A percentile compares a stretch with the other conserved stretches of the same genome.
These are phyloP conservation scores for Penicillium pancosmium DNA, from an alignment of 495 filamentous ascomycete species.

Conservation along the genomic window DNA sequence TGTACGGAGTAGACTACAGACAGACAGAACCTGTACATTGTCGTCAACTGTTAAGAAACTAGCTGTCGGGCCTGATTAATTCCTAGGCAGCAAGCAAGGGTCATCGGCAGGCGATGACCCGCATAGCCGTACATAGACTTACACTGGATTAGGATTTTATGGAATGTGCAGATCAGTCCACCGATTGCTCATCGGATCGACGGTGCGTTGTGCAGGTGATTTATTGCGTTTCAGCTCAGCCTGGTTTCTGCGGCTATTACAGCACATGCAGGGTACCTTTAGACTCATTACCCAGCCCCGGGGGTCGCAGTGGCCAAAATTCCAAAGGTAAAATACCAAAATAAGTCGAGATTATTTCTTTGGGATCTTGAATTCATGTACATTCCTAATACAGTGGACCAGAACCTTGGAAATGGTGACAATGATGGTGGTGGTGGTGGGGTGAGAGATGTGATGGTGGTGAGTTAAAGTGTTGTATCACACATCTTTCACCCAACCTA, in stretches of 20 bases:
- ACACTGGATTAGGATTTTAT: constrained; percentile 3
- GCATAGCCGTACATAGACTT: constrained; percentile 3
- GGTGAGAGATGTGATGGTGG: background rate
- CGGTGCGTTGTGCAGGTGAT: constrained; percentile 30
- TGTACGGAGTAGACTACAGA: background rate
- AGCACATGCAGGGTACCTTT: constrained; percentile 17
- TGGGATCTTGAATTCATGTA: background rate
- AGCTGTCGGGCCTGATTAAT: background rate
- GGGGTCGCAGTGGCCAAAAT: constrained; percentile 2
- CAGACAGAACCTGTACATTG: background rate
- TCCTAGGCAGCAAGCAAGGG: constrained; percentile 20
- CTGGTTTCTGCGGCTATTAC: constrained; percentile 21
- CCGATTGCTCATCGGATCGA: constrained; percentile 23
- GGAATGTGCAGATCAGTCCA: constrained; percentile 21
- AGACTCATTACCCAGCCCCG: background rate
- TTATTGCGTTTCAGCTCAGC: constrained; percentile 32
- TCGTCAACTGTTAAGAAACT: background rate
- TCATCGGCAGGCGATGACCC: constrained; percentile 1
- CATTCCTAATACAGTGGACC: background rate
- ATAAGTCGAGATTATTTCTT: background rate
- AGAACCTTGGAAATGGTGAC: constrained; percentile 2
- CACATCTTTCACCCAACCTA: background rate
- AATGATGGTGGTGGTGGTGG: background rate
- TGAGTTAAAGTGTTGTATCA: constrained; percentile 1
- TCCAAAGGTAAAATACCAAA: background rate